Percentiles rank a stretch among this genome's conserved stretches.
phyloP scores from a whole-genome alignment of 345 rosid species.

The Brassica incana region DNA sequence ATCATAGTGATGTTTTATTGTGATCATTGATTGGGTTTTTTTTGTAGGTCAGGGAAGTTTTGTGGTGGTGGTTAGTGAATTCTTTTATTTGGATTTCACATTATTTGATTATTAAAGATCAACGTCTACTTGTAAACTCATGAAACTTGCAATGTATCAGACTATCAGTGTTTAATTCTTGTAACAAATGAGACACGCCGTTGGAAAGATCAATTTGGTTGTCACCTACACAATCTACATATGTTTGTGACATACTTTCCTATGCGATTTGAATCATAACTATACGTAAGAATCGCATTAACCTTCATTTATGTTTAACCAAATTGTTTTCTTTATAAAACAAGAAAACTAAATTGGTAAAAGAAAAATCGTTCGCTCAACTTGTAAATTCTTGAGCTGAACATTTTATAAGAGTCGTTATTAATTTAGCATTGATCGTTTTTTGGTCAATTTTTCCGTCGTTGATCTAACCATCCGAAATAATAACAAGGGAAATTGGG shows the following conservation, averaged over 20 bases:
- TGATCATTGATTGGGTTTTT: constrained; percentile 2
- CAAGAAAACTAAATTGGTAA: not conserved
- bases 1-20: constrained; percentile 15
- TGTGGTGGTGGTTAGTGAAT: constrained; percentile 28
- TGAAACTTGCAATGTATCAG: not conserved
- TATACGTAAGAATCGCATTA: not conserved
- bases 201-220: not conserved
- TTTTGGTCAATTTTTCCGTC: too few relatives aligned
- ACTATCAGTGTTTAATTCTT: not conserved
- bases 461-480: too few relatives aligned
- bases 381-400: too few relatives aligned
- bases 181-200: not conserved
- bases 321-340: not conserved
- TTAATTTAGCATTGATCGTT: too few relatives aligned
- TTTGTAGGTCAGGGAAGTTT: constrained; percentile 4
- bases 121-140: constrained; percentile 20
- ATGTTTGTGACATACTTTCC: not conserved
- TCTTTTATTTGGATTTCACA: constrained; percentile 32
- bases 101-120: constrained; percentile 2
- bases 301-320: not conserved
- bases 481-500: not conserved
- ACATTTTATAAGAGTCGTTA: not conserved
- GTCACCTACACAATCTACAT: not conserved
- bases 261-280: not conserved
- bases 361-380: not conserved